Evolutionary conservation across 495 filamentous ascomycete species (phyloP), one percentile per base, ranked within the genome.

Genomic region (Pyronema omphalodes): DNA sequence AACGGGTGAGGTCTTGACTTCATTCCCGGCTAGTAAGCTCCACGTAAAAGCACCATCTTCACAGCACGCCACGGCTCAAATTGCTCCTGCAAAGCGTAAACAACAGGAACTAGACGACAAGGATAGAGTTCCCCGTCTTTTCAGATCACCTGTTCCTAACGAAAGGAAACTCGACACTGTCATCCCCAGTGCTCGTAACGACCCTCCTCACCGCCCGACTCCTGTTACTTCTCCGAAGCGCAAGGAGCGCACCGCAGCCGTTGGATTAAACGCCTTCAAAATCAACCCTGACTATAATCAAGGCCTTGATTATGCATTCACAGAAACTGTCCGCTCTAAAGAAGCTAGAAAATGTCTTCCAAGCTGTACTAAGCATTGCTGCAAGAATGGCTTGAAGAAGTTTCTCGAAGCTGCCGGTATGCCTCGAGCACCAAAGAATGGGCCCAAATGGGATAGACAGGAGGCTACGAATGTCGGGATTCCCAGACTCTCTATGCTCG

Each of bases 261-360:
- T 3, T 19, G 48, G 17, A 12, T 17, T 51, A 37, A 37, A 11
- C 35, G 80, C 93, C 69, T 95, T 98, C 73, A 91, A 82, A 64
- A 70, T 91, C 60, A 96, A 98, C 58, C 78, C 86, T 1, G 65
- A 71, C 9, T 69, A 69, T 46, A 93, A 88, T 62, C 71, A 83
- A 51, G 86, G 86, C 23, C 69, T 79, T 50, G 74, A 79, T 43
- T 86, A 78, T 60, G 84, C 87, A 7, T 95, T 79, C 65, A 68
- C 71, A 11, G 80, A 86, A 55, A 79, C 85, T 12, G 76, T 94
- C 44, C 82, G 91, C 48, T 77, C 73, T 36, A 81, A 73, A 59
- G 75, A 82, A 14, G 77, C 81, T 18, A 81, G 86, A n/a, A 78
- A 79, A 54, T 83, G 80, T 58, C 70, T 93, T 7, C 70, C 74